Base-by-base conservation (phyloP, 805 yeast species). In the Starmerella tilneyi region DNA sequence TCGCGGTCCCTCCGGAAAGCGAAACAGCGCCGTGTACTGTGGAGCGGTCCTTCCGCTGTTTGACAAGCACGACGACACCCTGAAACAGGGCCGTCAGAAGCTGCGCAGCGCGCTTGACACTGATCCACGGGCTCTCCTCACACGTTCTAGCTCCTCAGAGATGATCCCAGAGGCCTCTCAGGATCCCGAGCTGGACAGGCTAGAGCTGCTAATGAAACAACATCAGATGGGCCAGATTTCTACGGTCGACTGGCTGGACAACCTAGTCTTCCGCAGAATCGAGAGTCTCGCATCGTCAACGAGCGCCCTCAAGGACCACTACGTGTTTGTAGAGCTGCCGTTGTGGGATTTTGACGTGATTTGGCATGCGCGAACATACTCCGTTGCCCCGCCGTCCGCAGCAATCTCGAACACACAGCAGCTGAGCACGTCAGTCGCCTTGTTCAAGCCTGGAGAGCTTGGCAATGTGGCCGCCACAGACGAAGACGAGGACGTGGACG, bases 301-400 rank as follows among this genome's bases (percentile, higher is more conserved):
- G 20, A 40, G 37, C 23, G 31, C 50, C 17, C 22, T 44, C 21
- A 41, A 44, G 15, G 49, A 44, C 22, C 68, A 66, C n/a, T 68
- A 66, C 48, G 51, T 76, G 22, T 68, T 67, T 48, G 60, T 81
- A 5, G 84, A 78, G 45, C 66, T 79, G 33, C 76, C 78, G 13
- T 75, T 75, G 46, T 81, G 79, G 61, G 85, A 79, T 53, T 64
- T 78, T 17, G 92, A 92, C 0, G 72, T 84, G 2, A 82, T 83
- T 1, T 83, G 69, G 57, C 71, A 80, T 6, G 86, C 81, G 52
- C 66, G 34, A 17, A 33, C 37, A 12, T 48, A 53, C 36, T 20
- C 32, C 2, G 50, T 46, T 21, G 32, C 45, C 2, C 32, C 55
- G 60, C 65, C 21, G 51, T 31, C 52, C 7, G 45, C 47, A 4